Base-by-base conservation (phyloP, 768 basidiomycete species). In the Macrolepiota fuliginosa region DNA sequence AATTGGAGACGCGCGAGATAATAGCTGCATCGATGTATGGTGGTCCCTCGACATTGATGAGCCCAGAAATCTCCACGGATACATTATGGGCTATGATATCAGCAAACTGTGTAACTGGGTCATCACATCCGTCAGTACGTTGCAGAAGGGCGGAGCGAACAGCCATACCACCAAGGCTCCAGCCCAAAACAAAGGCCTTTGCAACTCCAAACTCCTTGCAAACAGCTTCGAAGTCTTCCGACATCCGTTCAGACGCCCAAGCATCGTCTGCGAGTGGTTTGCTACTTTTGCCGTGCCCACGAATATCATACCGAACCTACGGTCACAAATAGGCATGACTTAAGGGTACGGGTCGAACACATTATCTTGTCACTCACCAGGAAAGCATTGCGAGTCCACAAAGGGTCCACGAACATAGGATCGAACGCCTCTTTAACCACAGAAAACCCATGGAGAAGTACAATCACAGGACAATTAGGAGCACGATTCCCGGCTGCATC, bases 361-460 rank as follows among this genome's bases (percentile, higher is more conserved):
- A 25, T 12, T 22, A 13, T 42, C 15, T 29, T 25, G 11, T 24
- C 54, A 6, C 73, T 66, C 29, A 76, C 71, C 71, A 76, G 17
- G 7, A 51, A 56, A 13, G 51, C 40, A 27, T 64, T 61, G 17
- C 65, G 60, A 15, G 63, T 58, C 66, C 75, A 69, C 40, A 62
- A 62, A 2, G 68, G 62, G 60, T 76, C 74, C n/a, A 56, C 49
- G 65, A 78, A 76, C 42, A 75, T 70, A 45, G 68, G 65, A 50
- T 77, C 74, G 62, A 73, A 79, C 10, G 63, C 68, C 17, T 68
- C 58, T 29, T 67, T 62, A 25, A 69, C 68, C 58, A 72, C 66
- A 7, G 67, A 66, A 54, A 76, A 68, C 3, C 77, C 77, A 58
- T 74, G 77, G 6, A 77, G 69, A 61, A 77, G 73, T 40, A 79